Evolutionary conservation across 2,329 filamentous ascomycete genomes (phyloP).

Genomic region (Colletotrichum incanum): DNA sequence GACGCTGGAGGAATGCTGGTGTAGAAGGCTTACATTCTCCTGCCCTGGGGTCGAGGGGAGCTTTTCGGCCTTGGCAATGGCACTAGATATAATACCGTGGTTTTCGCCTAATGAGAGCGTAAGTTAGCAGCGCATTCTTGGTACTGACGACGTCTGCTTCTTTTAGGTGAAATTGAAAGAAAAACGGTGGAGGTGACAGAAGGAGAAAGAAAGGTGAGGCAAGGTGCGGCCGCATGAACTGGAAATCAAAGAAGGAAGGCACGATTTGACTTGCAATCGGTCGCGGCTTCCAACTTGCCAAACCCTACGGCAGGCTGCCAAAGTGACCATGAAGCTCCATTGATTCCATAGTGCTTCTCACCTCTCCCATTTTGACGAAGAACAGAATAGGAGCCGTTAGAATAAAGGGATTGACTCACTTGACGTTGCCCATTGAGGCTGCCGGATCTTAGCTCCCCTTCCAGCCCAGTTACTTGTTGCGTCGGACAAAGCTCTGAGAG

Average conservation of each 20-base stretch:
- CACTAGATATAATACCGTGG: constrained; percentile 88
- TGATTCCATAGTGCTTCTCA: not conserved
- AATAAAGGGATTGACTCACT: constrained; percentile 57
- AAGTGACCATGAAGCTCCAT: not conserved
- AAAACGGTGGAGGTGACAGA: not conserved
- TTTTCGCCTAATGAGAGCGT: constrained; percentile 59
- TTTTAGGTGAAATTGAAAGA: not conserved
- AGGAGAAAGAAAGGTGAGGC: not conserved
- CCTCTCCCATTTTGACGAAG: not conserved
- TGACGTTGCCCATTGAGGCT: constrained; percentile 62
- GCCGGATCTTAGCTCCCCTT: constrained; percentile 62
- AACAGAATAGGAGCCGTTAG: constrained; percentile 11
- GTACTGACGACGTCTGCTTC: not conserved
- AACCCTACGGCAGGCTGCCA: not conserved
- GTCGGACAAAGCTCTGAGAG: constrained; percentile 73
- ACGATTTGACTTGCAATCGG: not conserved
- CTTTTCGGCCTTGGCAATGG: constrained; percentile 90
- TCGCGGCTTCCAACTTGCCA: not conserved
- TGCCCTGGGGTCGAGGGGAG: constrained; percentile 75
- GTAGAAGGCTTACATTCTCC: constrained; percentile 84
- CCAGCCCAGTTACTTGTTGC: constrained; percentile 70
- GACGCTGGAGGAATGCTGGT: constrained; percentile 73
- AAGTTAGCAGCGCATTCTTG: constrained; percentile 41
- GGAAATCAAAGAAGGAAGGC: constrained; percentile 4
- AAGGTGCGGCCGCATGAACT: not conserved